Conservation (phyloP, 768 basidiomycete genomes). For the Lentinus brumalis region DNA sequence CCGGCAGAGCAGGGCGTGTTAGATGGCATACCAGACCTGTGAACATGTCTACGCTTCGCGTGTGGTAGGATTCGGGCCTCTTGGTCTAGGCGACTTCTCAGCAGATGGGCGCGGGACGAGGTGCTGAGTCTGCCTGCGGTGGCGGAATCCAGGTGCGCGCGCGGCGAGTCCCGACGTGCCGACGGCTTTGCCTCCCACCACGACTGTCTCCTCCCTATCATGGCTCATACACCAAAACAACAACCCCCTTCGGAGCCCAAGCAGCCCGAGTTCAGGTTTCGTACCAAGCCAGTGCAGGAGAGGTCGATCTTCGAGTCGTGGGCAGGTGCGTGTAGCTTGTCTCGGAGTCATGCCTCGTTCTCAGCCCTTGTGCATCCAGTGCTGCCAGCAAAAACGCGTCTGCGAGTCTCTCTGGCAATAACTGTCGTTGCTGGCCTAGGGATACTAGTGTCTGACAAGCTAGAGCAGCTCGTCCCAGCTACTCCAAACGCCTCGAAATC, state of each 20-base stretch:
- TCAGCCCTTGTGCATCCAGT: conserved; percentile 17
- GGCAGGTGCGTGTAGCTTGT: conserved; percentile 20
- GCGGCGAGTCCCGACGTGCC: background rate
- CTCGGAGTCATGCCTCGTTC: background rate
- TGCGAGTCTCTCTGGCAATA: conserved; percentile 34
- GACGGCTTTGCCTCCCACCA: conserved; percentile 1
- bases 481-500: background rate
- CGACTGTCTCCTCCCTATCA: background rate
- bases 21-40: conserved; percentile 67
- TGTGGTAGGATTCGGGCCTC: background rate
- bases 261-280: conserved; percentile 20
- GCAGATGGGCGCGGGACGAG: conserved; percentile 2
- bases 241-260: background rate
- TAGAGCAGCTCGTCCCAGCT: conserved; percentile 30
- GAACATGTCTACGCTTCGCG: conserved; percentile 51
- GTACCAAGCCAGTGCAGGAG: conserved; percentile 24
- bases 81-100: background rate
- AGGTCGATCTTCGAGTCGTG: conserved; percentile 29
- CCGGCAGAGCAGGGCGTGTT: conserved; percentile 6
- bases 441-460: conserved; percentile 32
- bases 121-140: background rate
- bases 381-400: conserved; percentile 35
- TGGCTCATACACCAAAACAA: conserved; percentile 14
- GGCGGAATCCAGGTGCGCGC: background rate
- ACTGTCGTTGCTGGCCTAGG: conserved; percentile 34